Conservation (phyloP, 306 rosid species). For the Spatholobus suberectus region DNA sequence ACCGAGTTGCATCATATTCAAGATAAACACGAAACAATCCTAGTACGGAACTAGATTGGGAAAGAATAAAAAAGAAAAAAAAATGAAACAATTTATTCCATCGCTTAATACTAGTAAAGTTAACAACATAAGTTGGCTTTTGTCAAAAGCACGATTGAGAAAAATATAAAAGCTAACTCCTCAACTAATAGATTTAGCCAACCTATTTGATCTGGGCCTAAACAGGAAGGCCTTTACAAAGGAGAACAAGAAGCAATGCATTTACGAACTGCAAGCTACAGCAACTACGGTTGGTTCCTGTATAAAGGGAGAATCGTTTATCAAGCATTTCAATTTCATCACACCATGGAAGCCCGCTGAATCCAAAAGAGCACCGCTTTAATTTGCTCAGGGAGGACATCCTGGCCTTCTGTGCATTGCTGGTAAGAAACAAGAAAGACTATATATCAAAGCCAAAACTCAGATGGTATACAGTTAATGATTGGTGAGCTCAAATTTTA, state of each 20-base stretch:
- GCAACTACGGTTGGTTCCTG: conserved; percentile 44
- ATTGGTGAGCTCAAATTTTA: neutral
- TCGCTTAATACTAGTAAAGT: conserved; percentile 30
- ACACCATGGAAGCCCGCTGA: conserved; percentile 75
- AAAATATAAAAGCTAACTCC: conserved; percentile 17
- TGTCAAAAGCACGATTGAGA: conserved; percentile 31
- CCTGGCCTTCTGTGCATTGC: conserved; percentile 96
- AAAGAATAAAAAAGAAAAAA: too few species aligned
- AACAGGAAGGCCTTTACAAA: conserved; percentile 29
- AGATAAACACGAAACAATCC: too few species aligned
- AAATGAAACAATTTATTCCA: conserved; percentile 38
- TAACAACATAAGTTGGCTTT: conserved; percentile 32
- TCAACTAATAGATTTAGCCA: conserved; percentile 42
- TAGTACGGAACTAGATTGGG: neutral
- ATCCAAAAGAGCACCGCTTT: conserved; percentile 87
- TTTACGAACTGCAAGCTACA: conserved; percentile 46
- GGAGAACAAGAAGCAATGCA: conserved; percentile 41
- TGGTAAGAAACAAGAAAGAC: conserved; percentile 48
- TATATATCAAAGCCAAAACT: conserved; percentile 33
- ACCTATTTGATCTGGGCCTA: conserved; percentile 42
- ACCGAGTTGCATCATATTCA: neutral
- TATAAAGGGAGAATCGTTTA: conserved; percentile 15
- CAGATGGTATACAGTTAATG: neutral
- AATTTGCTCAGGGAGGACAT: conserved; percentile 80
- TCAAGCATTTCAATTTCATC: conserved; percentile 48